Percentiles rank a stretch among this genome's conserved stretches.
These are phyloP conservation scores for Apiospora saccharicola DNA, from an alignment of 2,329 filamentous ascomycete genomes.

Conservation along the genomic window DNA sequence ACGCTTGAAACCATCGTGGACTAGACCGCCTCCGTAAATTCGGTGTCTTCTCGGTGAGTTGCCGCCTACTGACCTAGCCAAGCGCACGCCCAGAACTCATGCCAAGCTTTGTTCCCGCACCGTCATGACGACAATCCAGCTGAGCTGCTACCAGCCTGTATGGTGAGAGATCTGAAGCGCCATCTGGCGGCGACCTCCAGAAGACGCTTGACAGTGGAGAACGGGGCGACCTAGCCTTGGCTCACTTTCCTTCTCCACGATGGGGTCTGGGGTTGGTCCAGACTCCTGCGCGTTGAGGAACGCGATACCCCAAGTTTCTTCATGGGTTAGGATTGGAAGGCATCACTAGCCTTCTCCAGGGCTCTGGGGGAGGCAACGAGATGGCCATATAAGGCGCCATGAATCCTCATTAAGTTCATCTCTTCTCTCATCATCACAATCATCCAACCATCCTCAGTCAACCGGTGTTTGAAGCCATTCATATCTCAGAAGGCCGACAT, in stretches of 20 bases:
- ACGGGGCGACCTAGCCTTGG: constrained; percentile 1
- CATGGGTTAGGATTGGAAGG: background rate
- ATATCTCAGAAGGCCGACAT: background rate
- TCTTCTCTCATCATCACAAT: background rate
- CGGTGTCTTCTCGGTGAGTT: constrained; percentile 17
- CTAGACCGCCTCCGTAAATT: background rate
- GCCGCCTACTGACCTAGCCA: background rate
- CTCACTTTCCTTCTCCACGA: background rate
- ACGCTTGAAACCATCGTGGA: constrained; percentile 15
- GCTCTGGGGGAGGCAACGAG: background rate
- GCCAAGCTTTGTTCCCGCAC: constrained; percentile 18
- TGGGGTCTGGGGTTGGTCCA: constrained; percentile 11
- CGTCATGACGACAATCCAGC: constrained; percentile 8
- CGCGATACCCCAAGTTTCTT: constrained; percentile 9
- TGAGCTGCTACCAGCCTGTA: background rate
- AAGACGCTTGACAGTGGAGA: constrained; percentile 10
- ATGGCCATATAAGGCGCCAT: constrained; percentile 8
- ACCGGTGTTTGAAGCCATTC: constrained; percentile 4
- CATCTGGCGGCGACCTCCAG: constrained; percentile 1
- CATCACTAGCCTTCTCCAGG: background rate
- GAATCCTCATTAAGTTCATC: background rate
- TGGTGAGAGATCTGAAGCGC: constrained; percentile 3
- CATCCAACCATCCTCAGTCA: background rate
- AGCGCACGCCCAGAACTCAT: background rate
- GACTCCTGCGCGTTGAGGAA: background rate